phyloP scores from a whole-genome alignment of 352 stramenopile genomes.

The Halophytophthora batemanensis region DNA sequence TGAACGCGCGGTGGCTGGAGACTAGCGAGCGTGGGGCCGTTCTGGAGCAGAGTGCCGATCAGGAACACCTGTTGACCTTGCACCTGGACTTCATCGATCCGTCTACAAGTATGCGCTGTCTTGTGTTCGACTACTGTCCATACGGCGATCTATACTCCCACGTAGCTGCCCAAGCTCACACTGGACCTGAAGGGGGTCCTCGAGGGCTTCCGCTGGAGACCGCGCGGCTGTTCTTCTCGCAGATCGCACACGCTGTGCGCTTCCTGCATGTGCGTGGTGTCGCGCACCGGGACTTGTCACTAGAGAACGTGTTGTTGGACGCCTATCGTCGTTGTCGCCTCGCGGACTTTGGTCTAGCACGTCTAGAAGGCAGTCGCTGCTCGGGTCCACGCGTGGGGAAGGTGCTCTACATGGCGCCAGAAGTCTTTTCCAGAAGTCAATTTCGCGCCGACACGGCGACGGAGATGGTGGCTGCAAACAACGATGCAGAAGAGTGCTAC shows the following conservation, averaged over 20 bases:
- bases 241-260: constrained; percentile 43
- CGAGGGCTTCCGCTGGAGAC: constrained; percentile 22
- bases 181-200: background rate
- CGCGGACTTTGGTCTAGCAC: constrained; percentile 57
- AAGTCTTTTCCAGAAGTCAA: constrained; percentile 32
- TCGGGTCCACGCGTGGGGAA: constrained; percentile 45
- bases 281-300: constrained; percentile 60
- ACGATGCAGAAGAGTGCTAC: constrained; percentile 22
- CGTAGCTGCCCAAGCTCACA: constrained; percentile 4
- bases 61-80: constrained; percentile 37
- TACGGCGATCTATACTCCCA: constrained; percentile 59
- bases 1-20: constrained; percentile 26
- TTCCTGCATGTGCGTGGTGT: constrained; percentile 54
- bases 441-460: constrained; percentile 3
- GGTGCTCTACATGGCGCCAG: constrained; percentile 65
- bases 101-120: constrained; percentile 38
- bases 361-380: constrained; percentile 31
- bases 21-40: background rate
- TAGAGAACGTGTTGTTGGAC: constrained; percentile 69
- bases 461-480: background rate
- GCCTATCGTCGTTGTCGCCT: constrained; percentile 36
- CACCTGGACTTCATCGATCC: constrained; percentile 53
- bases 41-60: constrained; percentile 5
- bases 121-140: constrained; percentile 65
- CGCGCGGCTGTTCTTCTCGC: constrained; percentile 35